phyloP scores from a whole-genome alignment of 2,329 filamentous ascomycete genomes.

The Colletotrichum chlorophyti region DNA sequence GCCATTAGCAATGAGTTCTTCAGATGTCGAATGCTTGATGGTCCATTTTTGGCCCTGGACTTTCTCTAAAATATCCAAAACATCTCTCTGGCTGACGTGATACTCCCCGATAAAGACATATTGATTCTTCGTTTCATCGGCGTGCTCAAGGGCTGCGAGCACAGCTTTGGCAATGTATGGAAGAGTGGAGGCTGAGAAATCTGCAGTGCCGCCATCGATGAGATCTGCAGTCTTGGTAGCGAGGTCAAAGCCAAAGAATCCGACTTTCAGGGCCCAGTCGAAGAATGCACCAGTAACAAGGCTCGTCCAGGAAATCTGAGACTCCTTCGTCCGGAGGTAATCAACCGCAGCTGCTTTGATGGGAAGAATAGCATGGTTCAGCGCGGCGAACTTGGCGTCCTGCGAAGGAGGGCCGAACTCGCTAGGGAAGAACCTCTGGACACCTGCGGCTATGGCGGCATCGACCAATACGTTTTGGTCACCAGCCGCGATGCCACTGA shows the following conservation, averaged over 20 bases:
- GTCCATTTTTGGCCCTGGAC: not conserved
- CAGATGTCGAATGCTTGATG: not conserved
- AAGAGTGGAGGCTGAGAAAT: not conserved
- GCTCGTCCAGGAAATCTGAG: not conserved
- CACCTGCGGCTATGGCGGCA: slow-evolving; percentile 63
- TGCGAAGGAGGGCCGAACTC: slow-evolving; percentile 51
- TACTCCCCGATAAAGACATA: not conserved
- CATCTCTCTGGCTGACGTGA: not conserved
- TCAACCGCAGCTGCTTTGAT: not conserved
- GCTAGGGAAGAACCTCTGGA: slow-evolving; percentile 66
- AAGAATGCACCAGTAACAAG: slow-evolving; percentile 34
- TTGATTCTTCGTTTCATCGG: not conserved
- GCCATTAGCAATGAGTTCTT: not conserved
- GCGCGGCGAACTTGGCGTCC: not conserved
- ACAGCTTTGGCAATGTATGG: not conserved
- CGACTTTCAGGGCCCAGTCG: slow-evolving; percentile 31
- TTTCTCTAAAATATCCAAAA: not conserved
- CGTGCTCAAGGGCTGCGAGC: not conserved
- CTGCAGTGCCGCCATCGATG: slow-evolving; percentile 1
- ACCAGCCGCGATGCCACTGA: slow-evolving; percentile 46
- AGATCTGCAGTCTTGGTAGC: slow-evolving; percentile 21
- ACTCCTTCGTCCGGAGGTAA: slow-evolving; percentile 2
- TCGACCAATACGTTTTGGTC: slow-evolving; percentile 55
- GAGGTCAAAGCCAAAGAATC: slow-evolving; percentile 29
- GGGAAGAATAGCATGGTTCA: not conserved